Conservation (phyloP, 495 filamentous ascomycete genomes). For the Daldinia bambusicola region DNA sequence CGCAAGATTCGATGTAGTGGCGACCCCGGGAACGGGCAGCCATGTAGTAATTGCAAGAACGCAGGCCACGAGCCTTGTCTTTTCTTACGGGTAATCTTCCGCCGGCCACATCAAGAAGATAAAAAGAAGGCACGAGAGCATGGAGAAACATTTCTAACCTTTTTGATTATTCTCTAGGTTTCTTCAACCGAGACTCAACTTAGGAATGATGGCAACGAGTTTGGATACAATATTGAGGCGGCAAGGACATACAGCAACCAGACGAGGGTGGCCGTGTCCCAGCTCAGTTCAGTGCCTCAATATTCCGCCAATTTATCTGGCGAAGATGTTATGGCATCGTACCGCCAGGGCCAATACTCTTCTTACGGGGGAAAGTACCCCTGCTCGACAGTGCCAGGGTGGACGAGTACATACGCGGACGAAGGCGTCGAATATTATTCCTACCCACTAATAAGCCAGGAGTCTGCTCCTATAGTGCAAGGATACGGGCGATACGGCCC, state of each 20-base stretch:
- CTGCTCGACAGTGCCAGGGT: constrained; percentile 50
- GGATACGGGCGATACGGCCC: constrained; percentile 45
- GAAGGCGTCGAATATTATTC: constrained; percentile 56
- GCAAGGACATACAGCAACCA: constrained; percentile 53
- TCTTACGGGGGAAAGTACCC: constrained; percentile 50
- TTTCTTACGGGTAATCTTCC: constrained; percentile 76
- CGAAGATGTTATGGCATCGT: constrained; percentile 48
- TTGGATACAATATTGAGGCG: constrained; percentile 53
- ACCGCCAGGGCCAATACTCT: constrained; percentile 47
- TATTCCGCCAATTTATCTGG: constrained; percentile 45
- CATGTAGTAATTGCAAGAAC: constrained; percentile 84
- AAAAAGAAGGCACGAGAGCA: constrained; percentile 17
- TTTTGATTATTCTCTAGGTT: constrained; percentile 52
- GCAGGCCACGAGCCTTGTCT: constrained; percentile 76
- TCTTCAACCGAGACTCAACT: constrained; percentile 58
- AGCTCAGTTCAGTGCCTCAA: constrained; percentile 33
- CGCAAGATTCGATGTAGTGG: constrained; percentile 97
- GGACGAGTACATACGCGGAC: constrained; percentile 49
- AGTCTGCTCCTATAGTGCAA: constrained; percentile 47
- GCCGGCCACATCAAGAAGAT: constrained; percentile 21
- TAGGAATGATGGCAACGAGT: constrained; percentile 51
- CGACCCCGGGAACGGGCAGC: constrained; percentile 76
- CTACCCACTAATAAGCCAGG: constrained; percentile 49
- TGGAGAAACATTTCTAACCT: constrained; percentile 31
- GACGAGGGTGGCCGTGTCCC: constrained; percentile 46